phyloP scores from a whole-genome alignment of 139 green algal genomes.

The Microglena sp. region DNA sequence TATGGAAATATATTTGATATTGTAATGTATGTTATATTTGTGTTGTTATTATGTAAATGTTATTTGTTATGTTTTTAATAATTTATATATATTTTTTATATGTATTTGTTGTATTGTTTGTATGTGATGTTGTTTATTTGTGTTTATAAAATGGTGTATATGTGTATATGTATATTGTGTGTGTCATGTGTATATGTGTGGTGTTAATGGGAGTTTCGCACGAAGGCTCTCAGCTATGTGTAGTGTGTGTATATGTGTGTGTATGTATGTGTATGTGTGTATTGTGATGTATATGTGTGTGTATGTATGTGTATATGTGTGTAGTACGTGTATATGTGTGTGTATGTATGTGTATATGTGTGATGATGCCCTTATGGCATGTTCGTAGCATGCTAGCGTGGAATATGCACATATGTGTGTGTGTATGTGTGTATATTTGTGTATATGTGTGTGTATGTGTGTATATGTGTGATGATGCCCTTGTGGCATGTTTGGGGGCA shows the following conservation, averaged over 20 bases:
- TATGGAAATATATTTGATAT: too few species aligned
- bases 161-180: neutral
- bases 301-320: neutral
- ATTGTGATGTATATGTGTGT: neutral
- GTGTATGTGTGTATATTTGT: neutral
- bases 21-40: too few species aligned
- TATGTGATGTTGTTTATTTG: neutral
- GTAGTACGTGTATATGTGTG: neutral
- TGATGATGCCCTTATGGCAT: too few species aligned
- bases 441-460: neutral
- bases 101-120: too few species aligned
- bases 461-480: neutral
- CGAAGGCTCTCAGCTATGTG: neutral
- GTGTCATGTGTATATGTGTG: neutral
- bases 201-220: neutral
- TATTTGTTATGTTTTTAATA: too few species aligned
- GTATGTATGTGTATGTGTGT: conserved; percentile 1
- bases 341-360: neutral
- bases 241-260: neutral
- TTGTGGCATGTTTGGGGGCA: neutral
- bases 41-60: too few species aligned
- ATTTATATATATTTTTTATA: too few species aligned
- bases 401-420: neutral
- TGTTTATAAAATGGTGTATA: neutral
- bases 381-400: too few species aligned